phyloP scores from a whole-genome alignment of 306 rosid genomes.

The Vigna radiata region DNA sequence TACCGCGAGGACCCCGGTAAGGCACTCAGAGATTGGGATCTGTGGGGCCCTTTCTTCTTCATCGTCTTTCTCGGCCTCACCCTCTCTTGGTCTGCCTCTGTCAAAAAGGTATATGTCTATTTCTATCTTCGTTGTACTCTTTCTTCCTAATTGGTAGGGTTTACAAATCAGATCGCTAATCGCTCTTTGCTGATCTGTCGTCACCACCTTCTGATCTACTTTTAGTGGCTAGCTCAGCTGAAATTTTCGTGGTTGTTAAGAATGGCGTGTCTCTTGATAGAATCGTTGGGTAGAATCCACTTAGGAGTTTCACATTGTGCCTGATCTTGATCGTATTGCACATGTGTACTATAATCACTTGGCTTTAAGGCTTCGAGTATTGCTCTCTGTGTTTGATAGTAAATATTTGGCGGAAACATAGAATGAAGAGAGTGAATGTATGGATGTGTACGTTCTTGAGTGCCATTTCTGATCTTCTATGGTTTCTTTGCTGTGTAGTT shows the following conservation, averaged over 20 bases:
- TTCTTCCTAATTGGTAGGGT: not conserved
- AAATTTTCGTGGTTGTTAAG: not conserved
- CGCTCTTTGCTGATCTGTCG: not conserved
- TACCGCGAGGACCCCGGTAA: slow-evolving; percentile 96
- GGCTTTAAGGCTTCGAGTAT: no score
- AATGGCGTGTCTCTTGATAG: not conserved
- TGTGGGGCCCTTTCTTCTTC: slow-evolving; percentile 98
- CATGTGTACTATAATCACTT: no score
- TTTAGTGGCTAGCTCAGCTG: not conserved
- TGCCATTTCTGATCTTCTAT: not conserved
- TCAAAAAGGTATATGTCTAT: slow-evolving; percentile 68
- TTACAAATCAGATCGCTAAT: slow-evolving; percentile 7
- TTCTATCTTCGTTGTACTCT: not conserved
- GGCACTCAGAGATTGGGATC: slow-evolving; percentile 99
- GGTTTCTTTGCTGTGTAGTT: not conserved
- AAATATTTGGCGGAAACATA: not conserved
- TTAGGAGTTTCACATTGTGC: not conserved
- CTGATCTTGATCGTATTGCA: not conserved
- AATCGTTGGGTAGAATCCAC: not conserved
- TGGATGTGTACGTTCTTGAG: not conserved
- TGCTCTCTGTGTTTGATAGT: not conserved
- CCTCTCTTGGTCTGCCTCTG: slow-evolving; percentile 98
- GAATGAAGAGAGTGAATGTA: not conserved
- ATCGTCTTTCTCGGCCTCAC: slow-evolving; percentile 90
- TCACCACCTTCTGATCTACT: not conserved